Base-by-base conservation (phyloP, 345 rosid species). In the Geranium brycei region DNA sequence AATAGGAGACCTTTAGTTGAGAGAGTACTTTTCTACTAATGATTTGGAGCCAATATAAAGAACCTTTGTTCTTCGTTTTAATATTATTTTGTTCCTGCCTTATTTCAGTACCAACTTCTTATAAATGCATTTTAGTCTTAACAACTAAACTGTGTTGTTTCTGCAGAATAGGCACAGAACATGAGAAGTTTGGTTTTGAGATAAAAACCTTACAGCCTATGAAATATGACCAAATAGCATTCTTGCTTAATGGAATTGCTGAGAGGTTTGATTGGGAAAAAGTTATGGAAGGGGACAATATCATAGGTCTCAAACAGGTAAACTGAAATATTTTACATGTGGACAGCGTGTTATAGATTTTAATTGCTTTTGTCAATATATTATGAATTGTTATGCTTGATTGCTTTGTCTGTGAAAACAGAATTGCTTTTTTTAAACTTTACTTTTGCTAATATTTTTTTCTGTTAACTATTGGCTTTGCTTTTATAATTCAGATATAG, bases 261-360 rank as follows among this genome's bases (percentile, higher is more conserved):
- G 99, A 93, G 82, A 93, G 99, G 73, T 93, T 93, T 76, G 99
- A 93, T 66, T 93, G 99, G 99, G 99, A 85, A 23, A 90, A 86
- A 82, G 60, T 90, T 74, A 82, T 88, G 87, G 99, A 93, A 90
- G 96, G 71, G 28, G 87, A 86, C 74, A 60, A 83, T 64, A 87
- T 93, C 51, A 90, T 93, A 69, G 99, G 99, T 60, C 91, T 93
- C 19, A 86, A 88, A 73, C 97, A 93, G 95, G 99, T 93, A 75
- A 35, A 35, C 10, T 35, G 41, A 35, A 4, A 35, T 35, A 4
- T 35, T 35, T 35, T 35, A 35, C 10, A 7, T 35, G 10, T 35
- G 41, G 41, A 35, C 41, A 35, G 10, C 10, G 10, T 72, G 60
- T 19, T 38, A 58, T 51, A 61, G 41, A 14, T 57, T 59, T 62